These are phyloP conservation scores for Metrosideros polymorpha DNA, from an alignment of 441 rosid genomes.

Conservation along the genomic window DNA sequence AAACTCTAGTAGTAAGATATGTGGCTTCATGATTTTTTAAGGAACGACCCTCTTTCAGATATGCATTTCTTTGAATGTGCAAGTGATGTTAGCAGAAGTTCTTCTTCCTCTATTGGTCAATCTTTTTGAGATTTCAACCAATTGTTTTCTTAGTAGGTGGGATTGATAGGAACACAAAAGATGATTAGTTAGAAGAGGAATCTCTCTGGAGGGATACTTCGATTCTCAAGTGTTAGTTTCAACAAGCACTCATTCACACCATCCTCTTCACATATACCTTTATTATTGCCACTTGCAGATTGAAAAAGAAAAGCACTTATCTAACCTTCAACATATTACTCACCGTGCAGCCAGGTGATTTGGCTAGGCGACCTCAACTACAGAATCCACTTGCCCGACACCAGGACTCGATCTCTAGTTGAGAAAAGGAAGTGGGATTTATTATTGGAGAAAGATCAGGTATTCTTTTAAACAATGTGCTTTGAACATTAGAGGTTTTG, in stretches of 20 bases:
- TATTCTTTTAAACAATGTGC: neutral
- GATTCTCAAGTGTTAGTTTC: neutral
- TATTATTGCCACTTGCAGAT: neutral
- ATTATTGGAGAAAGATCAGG: slow-evolving; percentile 15
- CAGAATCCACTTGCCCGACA: slow-evolving; percentile 11
- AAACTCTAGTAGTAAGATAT: neutral
- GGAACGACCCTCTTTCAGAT: neutral
- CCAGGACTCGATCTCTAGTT: slow-evolving; percentile 8
- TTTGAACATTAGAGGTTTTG: neutral
- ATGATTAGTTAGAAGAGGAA: neutral
- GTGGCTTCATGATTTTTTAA: neutral
- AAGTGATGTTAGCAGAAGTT: neutral
- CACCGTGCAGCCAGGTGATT: slow-evolving; percentile 9
- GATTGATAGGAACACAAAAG: neutral
- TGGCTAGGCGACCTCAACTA: slow-evolving; percentile 20
- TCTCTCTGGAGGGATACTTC: neutral
- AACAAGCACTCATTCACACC: neutral
- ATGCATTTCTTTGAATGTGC: neutral
- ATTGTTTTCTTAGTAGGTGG: neutral
- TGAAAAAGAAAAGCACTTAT: neutral
- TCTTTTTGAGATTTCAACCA: neutral
- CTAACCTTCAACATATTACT: neutral
- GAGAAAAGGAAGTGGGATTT: slow-evolving; percentile 7
- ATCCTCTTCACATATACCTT: neutral
- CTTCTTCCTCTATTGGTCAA: neutral